A percentile compares a stretch with the other conserved stretches of the same genome.
Evolutionary conservation across 805 yeast genomes (phyloP).

Genomic region (Yarrowia alimentaria): DNA sequence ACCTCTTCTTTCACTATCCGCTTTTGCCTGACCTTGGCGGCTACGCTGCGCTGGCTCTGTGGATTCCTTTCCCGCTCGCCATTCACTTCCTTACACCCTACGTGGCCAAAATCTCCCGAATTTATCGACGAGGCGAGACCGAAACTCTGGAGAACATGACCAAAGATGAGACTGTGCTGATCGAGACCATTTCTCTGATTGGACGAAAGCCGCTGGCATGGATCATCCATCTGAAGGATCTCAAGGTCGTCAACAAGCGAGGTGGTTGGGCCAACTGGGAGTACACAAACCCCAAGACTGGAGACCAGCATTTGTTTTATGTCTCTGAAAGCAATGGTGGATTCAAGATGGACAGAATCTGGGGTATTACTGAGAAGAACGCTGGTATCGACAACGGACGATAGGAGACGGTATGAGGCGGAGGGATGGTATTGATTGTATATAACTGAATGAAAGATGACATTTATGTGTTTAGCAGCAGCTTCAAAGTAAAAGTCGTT

Average conservation of each 20-base stretch:
- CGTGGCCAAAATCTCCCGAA: constrained; percentile 67
- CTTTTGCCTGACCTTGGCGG: constrained; percentile 18
- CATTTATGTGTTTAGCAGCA: too few species aligned
- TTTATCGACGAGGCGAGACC: constrained; percentile 58
- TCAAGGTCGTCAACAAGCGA: constrained; percentile 46
- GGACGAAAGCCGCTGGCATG: constrained; percentile 68
- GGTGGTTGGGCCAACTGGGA: constrained; percentile 53
- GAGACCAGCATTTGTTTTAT: constrained; percentile 47
- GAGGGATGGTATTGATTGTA: too few species aligned
- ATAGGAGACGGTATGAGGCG: constrained; percentile 5
- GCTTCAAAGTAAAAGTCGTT: too few species aligned
- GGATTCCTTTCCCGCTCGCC: constrained; percentile 20
- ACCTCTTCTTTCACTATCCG: constrained; percentile 14
- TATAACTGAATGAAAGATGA: too few species aligned
- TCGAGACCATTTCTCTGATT: constrained; percentile 64
- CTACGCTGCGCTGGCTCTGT: constrained; percentile 2
- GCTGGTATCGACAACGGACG: constrained; percentile 70
- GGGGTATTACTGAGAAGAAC: constrained; percentile 77
- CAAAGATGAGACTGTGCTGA: constrained; percentile 59
- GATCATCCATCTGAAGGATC: constrained; percentile 51
- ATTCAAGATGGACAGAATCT: constrained; percentile 74
- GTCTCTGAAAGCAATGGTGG: constrained; percentile 78
- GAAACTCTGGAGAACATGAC: constrained; percentile 64
- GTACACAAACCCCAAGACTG: constrained; percentile 37
- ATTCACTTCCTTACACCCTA: constrained; percentile 44